phyloP scores from a whole-genome alignment of 192 early-diverging fungal genomes.

The Fimicolochytrium jonesii region DNA sequence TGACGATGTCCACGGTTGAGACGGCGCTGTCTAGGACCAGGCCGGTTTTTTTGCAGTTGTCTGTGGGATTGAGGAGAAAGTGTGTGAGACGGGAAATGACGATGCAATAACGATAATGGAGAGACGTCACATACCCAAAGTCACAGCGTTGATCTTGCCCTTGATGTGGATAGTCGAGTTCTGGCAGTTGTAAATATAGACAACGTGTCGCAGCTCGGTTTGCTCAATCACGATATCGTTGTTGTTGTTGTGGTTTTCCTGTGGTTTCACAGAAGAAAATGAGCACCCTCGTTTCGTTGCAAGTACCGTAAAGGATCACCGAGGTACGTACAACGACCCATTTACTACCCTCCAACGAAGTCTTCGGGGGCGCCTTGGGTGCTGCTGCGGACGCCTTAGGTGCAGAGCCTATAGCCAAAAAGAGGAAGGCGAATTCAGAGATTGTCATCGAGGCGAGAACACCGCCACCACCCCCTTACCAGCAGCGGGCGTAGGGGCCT shows the following conservation, averaged over 20 bases:
- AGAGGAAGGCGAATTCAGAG: background rate
- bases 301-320: background rate
- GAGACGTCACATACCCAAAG: slow-evolving; percentile 65
- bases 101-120: too few relatives aligned
- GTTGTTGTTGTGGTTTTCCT: slow-evolving; percentile 80
- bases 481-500: slow-evolving; percentile 15
- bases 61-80: too few relatives aligned
- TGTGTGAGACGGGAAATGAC: too few relatives aligned
- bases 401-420: background rate
- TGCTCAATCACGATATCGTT: slow-evolving; percentile 73
- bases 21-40: slow-evolving; percentile 80
- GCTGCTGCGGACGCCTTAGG: slow-evolving; percentile 16
- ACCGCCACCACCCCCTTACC: background rate
- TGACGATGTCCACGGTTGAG: slow-evolving; percentile 82
- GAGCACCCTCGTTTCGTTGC: too few relatives aligned
- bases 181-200: slow-evolving; percentile 93
- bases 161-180: slow-evolving; percentile 86
- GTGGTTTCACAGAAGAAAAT: too few relatives aligned
- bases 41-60: slow-evolving; percentile 86
- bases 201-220: slow-evolving; percentile 77
- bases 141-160: slow-evolving; percentile 89
- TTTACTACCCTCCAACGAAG: slow-evolving; percentile 82
- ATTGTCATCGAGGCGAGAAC: background rate
- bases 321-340: slow-evolving; percentile 68
- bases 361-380: slow-evolving; percentile 71